A percentile compares a stretch with the other conserved stretches of the same genome.
These are phyloP conservation scores for Solanum paucissectum DNA, from an alignment of 257 asterid genomes.

Conservation along the genomic window DNA sequence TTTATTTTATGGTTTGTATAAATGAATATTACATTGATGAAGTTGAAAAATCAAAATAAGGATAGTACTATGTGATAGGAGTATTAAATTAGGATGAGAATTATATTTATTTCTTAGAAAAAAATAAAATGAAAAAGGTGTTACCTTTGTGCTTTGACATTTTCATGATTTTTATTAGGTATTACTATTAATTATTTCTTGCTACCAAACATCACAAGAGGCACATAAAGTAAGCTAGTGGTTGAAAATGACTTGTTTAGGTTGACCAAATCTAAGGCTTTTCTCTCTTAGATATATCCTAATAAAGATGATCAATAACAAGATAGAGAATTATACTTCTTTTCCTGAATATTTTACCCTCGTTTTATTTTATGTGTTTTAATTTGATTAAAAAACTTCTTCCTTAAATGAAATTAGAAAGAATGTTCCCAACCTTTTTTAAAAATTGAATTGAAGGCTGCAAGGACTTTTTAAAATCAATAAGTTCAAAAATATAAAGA, in stretches of 20 bases:
- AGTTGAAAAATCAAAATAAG: not conserved
- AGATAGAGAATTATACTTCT: not conserved
- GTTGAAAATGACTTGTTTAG: not conserved
- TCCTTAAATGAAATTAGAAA: not conserved
- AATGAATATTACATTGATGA: not conserved
- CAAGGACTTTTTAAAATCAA: not conserved
- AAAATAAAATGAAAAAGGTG: not conserved
- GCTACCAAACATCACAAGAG: not conserved
- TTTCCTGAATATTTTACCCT: not conserved
- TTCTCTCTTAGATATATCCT: not conserved
- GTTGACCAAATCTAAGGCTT: not conserved
- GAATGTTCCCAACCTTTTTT: not conserved
- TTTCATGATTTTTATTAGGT: not conserved
- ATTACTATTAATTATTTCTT: not conserved
- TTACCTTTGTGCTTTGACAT: not conserved
- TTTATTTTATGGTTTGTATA: not conserved
- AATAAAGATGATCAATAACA: too few species aligned
- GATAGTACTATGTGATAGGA: not conserved
- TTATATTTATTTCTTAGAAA: not conserved
- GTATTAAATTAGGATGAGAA: not conserved
- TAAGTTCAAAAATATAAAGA: too few species aligned
- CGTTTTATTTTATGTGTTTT: not conserved
- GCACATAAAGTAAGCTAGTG: not conserved
- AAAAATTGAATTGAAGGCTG: not conserved
- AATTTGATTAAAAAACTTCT: not conserved